Evolutionary conservation across 1,284 basidiomycete species (phyloP).

Genomic region (Puccinia hordei): DNA sequence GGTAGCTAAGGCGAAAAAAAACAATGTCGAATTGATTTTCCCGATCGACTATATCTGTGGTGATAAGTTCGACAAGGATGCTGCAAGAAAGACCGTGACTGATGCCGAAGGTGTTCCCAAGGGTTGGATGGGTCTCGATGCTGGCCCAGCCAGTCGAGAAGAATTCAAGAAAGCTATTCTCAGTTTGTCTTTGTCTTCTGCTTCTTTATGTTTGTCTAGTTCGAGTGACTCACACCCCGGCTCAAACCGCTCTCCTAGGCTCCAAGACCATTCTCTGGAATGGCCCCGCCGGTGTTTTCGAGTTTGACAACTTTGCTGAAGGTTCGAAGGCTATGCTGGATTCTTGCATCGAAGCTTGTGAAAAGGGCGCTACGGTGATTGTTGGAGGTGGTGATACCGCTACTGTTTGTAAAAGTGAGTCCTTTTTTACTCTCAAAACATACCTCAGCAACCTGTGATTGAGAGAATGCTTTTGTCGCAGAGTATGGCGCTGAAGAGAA

Average conservation of each 20-base stretch:
- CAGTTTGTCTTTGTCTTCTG: constrained; percentile 10
- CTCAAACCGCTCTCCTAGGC: constrained; percentile 64
- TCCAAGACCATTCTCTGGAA: constrained; percentile 99
- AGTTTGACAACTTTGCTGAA: constrained; percentile 85
- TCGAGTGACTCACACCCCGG: background rate
- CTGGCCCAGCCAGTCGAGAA: constrained; percentile 52
- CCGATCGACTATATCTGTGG: constrained; percentile 92
- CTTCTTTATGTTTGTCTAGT: constrained; percentile 60
- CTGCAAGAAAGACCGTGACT: constrained; percentile 76
- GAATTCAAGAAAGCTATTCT: constrained; percentile 45
- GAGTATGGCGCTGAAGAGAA: constrained; percentile 76
- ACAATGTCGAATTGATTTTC: constrained; percentile 92
- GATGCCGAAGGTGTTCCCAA: constrained; percentile 85
- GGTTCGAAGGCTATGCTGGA: constrained; percentile 85
- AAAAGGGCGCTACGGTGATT: constrained; percentile 86
- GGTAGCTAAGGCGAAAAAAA: constrained; percentile 88
- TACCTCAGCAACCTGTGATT: background rate
- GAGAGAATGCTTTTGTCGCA: constrained; percentile 60
- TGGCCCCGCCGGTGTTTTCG: constrained; percentile 95
- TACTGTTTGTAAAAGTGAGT: constrained; percentile 55
- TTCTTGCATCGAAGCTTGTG: constrained; percentile 82
- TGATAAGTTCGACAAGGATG: constrained; percentile 93
- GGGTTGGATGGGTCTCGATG: constrained; percentile 87
- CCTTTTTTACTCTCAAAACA: background rate
- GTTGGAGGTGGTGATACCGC: constrained; percentile 64